Conservation (phyloP, 148 eudicot genomes). For the Pouteria glomerata region DNA sequence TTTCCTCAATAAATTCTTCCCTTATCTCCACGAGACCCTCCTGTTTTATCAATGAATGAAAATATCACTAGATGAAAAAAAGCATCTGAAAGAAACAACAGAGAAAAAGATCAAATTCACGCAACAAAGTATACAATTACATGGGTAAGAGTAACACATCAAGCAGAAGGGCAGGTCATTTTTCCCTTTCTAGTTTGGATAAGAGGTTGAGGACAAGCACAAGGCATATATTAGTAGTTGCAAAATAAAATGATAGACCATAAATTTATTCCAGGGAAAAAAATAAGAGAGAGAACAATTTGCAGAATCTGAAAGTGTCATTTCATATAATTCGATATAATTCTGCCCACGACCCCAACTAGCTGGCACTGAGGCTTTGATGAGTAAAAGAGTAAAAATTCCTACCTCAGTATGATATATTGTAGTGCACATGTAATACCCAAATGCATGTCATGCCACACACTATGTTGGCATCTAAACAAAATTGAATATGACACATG, state of each 20-base stretch:
- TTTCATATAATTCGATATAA: too few species aligned
- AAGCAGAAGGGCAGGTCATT: background rate
- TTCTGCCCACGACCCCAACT: too few species aligned
- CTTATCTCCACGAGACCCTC: conserved; percentile 86
- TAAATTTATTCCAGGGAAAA: background rate
- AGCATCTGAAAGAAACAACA: background rate
- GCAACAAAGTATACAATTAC: background rate
- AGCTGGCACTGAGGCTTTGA: too few species aligned
- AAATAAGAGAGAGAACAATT: background rate
- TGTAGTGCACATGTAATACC: background rate
- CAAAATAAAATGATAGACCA: background rate
- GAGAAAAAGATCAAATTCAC: background rate
- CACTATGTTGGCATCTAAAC: background rate
- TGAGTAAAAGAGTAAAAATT: too few species aligned
- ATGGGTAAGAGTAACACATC: background rate
- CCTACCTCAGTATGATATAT: too few species aligned
- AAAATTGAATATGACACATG: background rate
- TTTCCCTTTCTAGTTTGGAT: conserved; percentile 2
- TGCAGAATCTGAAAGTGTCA: background rate
- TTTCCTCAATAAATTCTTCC: conserved; percentile 68
- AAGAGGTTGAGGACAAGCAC: background rate
- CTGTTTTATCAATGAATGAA: conserved; percentile 32
- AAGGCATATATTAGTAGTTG: background rate
- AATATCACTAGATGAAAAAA: background rate
- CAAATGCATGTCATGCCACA: background rate